These are phyloP conservation scores for Raddia distichophylla DNA, from an alignment of 176 grass and related monocot genomes.

Conservation along the genomic window DNA sequence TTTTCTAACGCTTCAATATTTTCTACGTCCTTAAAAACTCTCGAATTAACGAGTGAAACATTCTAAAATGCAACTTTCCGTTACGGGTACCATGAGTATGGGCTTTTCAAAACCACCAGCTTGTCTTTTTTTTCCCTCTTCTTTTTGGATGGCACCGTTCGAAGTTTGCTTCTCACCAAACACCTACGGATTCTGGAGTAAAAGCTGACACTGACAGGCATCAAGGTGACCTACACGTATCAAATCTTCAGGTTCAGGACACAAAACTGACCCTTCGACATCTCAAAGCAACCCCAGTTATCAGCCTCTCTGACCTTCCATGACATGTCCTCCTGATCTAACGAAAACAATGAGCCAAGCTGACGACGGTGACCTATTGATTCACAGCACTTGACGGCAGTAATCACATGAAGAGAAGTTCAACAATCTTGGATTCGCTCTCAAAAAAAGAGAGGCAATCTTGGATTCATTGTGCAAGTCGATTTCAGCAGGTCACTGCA, in stretches of 20 bases:
- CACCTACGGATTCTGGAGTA: constrained; percentile 2
- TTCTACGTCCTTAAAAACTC: too few species aligned
- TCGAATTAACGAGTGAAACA: too few species aligned
- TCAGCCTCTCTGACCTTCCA: background rate
- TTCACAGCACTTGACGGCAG: background rate
- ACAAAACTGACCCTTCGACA: constrained; percentile 3
- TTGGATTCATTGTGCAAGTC: background rate
- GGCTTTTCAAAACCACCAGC: too few species aligned
- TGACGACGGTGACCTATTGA: background rate
- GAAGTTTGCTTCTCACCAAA: background rate
- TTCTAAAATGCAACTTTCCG: too few species aligned
- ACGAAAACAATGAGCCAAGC: background rate
- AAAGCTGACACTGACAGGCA: background rate
- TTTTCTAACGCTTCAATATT: too few species aligned
- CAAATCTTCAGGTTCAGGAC: background rate
- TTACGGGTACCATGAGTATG: too few species aligned
- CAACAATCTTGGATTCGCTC: background rate
- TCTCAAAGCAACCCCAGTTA: constrained; percentile 6
- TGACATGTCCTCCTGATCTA: background rate
- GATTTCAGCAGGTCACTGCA: background rate
- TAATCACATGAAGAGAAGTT: background rate
- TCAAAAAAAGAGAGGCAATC: too few species aligned
- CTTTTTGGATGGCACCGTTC: background rate
- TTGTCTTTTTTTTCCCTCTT: too few species aligned
- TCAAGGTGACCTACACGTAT: constrained; percentile 2